Base-by-base conservation (phyloP, 108 stramenopile species). In the Cyclostephanos invisitatus region DNA sequence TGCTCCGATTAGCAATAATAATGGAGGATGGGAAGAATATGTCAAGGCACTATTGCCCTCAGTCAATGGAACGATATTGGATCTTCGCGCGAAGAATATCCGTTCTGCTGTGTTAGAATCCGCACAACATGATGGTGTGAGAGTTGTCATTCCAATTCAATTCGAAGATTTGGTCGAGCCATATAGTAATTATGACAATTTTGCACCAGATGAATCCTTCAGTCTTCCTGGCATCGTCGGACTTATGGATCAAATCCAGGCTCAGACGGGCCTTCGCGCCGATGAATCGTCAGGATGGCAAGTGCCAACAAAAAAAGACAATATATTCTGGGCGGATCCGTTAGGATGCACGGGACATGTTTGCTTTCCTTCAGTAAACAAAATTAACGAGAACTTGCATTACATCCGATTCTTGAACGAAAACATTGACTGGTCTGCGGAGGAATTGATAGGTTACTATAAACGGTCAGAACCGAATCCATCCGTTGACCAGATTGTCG, bases 401-500 rank as follows among this genome's bases (percentile, higher is more conserved):
- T 85, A 70, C 79, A 73, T 86, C 11, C 48, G 68, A 0, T 86
- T 75, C 58, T 69, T 89, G 15, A 85, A 79, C 37, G 70, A 70
- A 9, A 60, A 84, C 63, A 47, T 72, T 11, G 86, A 89, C 51
- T 89, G 88, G 88, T 67, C 83, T 18, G 74, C 80, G 21, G 88
- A 89, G 38, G 29, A 66, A 17, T 27, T 79, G 5, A 55, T 89
- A 8, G 81, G 74, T 2, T 88, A 88, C 54, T 54, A 75, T 36
- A 78, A 70, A 29, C 42, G 32, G 48, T 60, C 67, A 17, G 25
- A 48, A 18, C 78, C 72, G 21, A 80, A 73, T 37, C 78, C 67
- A 8, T 50, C 66, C 3, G 60, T 80, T 14, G 62, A 68, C 5
- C 80, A 71, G 32, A 72, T 87, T 46, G 85, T 82, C 8, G 70